Conservation (phyloP, 371 early-diverging fungal species). For the Mucor plumbeus region DNA sequence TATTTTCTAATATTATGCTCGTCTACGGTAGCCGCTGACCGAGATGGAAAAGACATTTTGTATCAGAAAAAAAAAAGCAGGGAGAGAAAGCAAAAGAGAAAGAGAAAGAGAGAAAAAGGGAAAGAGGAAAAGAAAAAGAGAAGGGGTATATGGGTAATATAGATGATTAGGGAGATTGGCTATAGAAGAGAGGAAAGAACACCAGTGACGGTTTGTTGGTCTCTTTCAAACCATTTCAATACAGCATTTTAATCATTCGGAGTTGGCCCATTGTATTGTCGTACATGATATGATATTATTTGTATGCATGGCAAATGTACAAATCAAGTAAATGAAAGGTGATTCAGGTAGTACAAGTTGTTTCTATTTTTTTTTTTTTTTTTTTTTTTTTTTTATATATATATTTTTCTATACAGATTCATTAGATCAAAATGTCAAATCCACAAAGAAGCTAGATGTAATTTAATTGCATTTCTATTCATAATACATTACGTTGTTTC, state of each 20-base stretch:
- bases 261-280: background rate
- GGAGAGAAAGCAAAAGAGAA: background rate
- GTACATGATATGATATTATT: slow-evolving; percentile 6
- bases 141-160: background rate
- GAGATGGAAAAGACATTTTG: slow-evolving; percentile 13
- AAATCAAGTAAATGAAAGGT: slow-evolving; percentile 10
- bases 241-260: background rate
- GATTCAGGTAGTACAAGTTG: background rate
- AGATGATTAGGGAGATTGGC: slow-evolving; percentile 5
- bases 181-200: background rate
- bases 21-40: background rate
- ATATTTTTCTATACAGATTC: no score
- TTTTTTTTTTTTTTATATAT: no score
- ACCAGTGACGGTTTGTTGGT: background rate
- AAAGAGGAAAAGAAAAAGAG: background rate
- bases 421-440: no score
- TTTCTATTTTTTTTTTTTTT: no score
- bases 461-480: no score
- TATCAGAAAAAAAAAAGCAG: background rate
- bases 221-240: background rate
- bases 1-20: background rate
- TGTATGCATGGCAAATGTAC: slow-evolving; percentile 8
- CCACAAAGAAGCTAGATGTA: no score
- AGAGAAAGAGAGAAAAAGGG: background rate
- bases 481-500: no score